A percentile compares a stretch with the other conserved stretches of the same genome.
These are phyloP conservation scores for Mycena leptocephala DNA, from an alignment of 768 basidiomycete genomes.

Conservation along the genomic window DNA sequence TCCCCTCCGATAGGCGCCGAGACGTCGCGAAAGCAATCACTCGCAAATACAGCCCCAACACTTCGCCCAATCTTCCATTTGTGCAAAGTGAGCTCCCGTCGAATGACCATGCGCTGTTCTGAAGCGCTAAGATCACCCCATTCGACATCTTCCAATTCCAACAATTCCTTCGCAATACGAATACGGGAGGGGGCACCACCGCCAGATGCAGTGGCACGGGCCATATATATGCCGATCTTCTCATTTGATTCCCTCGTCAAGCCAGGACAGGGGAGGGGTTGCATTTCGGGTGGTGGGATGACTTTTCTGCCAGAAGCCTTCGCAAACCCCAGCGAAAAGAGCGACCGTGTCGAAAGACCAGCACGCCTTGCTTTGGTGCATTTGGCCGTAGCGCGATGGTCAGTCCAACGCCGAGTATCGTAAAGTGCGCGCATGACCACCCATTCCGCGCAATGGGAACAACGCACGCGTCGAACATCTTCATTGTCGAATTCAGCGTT, in stretches of 20 bases:
- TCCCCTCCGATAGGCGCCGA: neutral
- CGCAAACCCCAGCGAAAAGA: neutral
- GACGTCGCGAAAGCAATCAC: neutral
- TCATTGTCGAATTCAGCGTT: neutral
- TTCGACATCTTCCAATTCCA: neutral
- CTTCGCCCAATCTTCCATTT: neutral
- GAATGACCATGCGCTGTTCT: neutral
- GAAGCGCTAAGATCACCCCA: neutral
- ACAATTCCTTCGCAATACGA: neutral
- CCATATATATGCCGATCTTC: too few relatives aligned
- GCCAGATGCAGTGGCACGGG: too few relatives aligned
- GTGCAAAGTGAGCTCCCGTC: neutral
- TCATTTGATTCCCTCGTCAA: too few relatives aligned
- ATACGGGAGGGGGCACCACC: neutral
- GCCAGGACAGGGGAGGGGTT: neutral
- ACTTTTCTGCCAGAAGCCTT: neutral
- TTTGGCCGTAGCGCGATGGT: neutral
- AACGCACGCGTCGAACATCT: slow-evolving; percentile 11
- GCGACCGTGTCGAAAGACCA: neutral
- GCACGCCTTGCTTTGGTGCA: neutral
- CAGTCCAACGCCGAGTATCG: slow-evolving; percentile 2
- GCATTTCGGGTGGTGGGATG: neutral
- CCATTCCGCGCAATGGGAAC: neutral
- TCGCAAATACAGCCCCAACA: neutral
- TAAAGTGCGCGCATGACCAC: neutral